Conservation (phyloP, 139 green algal genomes). For the Chara braunii region DNA sequence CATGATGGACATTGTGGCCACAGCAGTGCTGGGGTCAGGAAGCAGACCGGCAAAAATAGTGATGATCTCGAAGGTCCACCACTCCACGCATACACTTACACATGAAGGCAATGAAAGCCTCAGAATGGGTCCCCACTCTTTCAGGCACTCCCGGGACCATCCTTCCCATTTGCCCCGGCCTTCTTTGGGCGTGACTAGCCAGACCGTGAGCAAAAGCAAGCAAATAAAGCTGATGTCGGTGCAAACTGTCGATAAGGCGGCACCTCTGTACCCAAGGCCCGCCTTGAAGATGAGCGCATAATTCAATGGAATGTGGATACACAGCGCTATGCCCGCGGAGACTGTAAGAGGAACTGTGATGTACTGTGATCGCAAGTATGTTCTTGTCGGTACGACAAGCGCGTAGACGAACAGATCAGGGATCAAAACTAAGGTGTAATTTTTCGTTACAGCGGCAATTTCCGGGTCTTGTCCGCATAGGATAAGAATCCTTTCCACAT, state of each 20-base stretch:
- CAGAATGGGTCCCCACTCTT: conserved; percentile 8
- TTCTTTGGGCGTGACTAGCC: no score
- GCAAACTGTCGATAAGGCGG: conserved; percentile 10
- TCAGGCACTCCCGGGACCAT: no score
- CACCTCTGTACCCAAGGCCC: neutral
- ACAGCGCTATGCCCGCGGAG: conserved; percentile 6
- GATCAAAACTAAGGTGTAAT: neutral
- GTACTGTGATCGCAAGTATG: conserved; percentile 11
- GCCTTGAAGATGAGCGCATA: conserved; percentile 15
- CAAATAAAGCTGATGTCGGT: no score
- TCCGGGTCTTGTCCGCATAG: neutral
- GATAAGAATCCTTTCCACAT: neutral
- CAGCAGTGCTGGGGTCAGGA: conserved; percentile 6
- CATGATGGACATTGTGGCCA: conserved; percentile 17
- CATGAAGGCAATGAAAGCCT: conserved; percentile 4
- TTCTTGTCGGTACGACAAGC: neutral
- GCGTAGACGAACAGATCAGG: conserved; percentile 3
- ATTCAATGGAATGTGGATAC: conserved; percentile 19
- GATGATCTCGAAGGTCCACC: conserved; percentile 34
- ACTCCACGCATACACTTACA: conserved; percentile 24
- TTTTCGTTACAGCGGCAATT: neutral
- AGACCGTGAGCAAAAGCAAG: no score
- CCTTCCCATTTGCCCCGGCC: no score
- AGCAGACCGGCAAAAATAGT: conserved; percentile 26
- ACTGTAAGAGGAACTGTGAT: neutral